Evolutionary conservation across 2,329 filamentous ascomycete genomes (phyloP).

Genomic region (Leptoxyphium fumago): DNA sequence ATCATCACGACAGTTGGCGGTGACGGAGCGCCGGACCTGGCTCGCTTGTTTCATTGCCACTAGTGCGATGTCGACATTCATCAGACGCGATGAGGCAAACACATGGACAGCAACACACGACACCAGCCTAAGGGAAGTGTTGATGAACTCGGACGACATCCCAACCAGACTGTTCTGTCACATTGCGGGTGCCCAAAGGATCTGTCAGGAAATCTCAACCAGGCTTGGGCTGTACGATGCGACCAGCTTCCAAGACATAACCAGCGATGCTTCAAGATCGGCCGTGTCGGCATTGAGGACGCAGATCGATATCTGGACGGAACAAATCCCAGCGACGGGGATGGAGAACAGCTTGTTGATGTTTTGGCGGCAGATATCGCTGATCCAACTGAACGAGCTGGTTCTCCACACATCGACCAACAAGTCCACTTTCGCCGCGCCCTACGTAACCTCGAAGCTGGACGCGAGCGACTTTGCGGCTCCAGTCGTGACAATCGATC

Average conservation of each 20-base stretch:
- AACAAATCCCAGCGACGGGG: constrained; percentile 8
- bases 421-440: constrained; percentile 15
- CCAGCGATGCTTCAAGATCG: constrained; percentile 7
- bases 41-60: constrained; percentile 9
- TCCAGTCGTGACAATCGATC: constrained; percentile 10
- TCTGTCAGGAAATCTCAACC: constrained; percentile 11
- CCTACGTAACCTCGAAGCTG: constrained; percentile 15
- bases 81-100: constrained; percentile 7
- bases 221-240: constrained; percentile 8
- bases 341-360: constrained; percentile 4
- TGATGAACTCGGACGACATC: constrained; percentile 5
- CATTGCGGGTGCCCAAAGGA: constrained; percentile 10
- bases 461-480: constrained; percentile 14
- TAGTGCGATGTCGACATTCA: constrained; percentile 5
- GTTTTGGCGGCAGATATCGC: constrained; percentile 14
- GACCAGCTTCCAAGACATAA: constrained; percentile 6
- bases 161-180: constrained; percentile 10
- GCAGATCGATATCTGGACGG: constrained; percentile 12
- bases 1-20: not conserved
- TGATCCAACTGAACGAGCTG: constrained; percentile 15
- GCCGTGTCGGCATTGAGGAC: constrained; percentile 10
- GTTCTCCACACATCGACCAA: constrained; percentile 18
- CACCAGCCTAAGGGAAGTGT: constrained; percentile 9
- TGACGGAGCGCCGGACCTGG: constrained; percentile 7
- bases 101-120: constrained; percentile 11